A percentile compares a stretch with the other conserved stretches of the same genome.
Conservation (phyloP, 1,284 basidiomycete species). For the Earliella scabrosa region DNA sequence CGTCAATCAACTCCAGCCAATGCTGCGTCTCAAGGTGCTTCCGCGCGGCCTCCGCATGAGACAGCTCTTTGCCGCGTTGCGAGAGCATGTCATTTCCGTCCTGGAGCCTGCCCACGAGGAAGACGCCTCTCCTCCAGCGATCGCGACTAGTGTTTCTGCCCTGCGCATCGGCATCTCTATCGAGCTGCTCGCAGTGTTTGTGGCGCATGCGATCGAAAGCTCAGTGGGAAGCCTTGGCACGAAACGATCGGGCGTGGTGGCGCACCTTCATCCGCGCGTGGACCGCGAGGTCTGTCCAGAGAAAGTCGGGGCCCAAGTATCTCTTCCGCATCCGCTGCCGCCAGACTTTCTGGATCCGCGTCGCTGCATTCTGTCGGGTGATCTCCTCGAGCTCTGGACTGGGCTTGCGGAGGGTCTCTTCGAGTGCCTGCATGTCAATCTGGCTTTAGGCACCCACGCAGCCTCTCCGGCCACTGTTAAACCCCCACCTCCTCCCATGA, state of each 20-base stretch:
- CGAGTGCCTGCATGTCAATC: slow-evolving; percentile 16
- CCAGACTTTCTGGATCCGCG: slow-evolving; percentile 38
- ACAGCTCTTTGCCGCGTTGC: slow-evolving; percentile 32
- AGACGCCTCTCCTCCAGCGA: slow-evolving; percentile 52
- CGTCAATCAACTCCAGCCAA: slow-evolving; percentile 71
- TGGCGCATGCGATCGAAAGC: no score
- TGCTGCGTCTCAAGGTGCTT: slow-evolving; percentile 63
- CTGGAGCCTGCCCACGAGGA: slow-evolving; percentile 46
- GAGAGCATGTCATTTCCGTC: slow-evolving; percentile 47
- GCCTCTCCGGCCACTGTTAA: not conserved
- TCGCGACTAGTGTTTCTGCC: slow-evolving; percentile 47
- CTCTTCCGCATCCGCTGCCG: slow-evolving; percentile 28
- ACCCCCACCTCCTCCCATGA: slow-evolving; percentile 1
- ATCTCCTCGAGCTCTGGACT: slow-evolving; percentile 16
- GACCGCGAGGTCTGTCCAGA: slow-evolving; percentile 49
- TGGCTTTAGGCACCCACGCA: not conserved
- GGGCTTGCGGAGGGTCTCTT: slow-evolving; percentile 14
- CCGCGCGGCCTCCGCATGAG: slow-evolving; percentile 34
- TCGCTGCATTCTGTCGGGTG: slow-evolving; percentile 29
- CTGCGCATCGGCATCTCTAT: slow-evolving; percentile 43
- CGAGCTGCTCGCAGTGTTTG: slow-evolving; percentile 34
- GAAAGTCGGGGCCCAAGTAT: slow-evolving; percentile 39
- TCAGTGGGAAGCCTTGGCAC: no score
- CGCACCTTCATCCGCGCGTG: slow-evolving; percentile 47
- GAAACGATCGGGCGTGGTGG: slow-evolving; percentile 8